Percentiles rank a stretch among this genome's conserved stretches.
These are phyloP conservation scores for Parsonsia alboflavescens DNA, from an alignment of 257 asterid species.

Conservation along the genomic window DNA sequence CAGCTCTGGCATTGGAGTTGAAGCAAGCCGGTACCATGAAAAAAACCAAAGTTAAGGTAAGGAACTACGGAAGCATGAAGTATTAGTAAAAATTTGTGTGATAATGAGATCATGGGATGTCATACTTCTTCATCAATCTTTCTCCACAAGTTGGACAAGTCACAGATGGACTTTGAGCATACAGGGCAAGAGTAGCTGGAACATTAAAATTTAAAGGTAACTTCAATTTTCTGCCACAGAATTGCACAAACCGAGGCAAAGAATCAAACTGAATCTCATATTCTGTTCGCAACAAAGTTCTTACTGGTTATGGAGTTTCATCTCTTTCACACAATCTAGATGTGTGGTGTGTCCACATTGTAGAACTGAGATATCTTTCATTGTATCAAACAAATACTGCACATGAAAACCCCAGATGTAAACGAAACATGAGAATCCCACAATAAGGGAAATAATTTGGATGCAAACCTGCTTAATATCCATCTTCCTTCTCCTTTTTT, in stretches of 20 bases:
- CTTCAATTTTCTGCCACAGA: background rate
- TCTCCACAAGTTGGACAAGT: conserved; percentile 50
- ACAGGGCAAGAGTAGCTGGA: conserved; percentile 59
- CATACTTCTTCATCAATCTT: conserved; percentile 49
- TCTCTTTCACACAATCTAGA: conserved; percentile 48
- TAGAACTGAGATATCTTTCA: conserved; percentile 40
- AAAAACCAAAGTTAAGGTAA: background rate
- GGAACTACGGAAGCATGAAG: background rate
- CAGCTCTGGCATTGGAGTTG: conserved; percentile 51
- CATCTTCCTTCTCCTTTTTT: no score
- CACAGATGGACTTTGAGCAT: conserved; percentile 54
- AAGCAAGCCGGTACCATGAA: conserved; percentile 35
- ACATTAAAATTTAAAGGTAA: background rate
- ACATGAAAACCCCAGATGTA: background rate
- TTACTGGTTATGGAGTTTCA: conserved; percentile 52
- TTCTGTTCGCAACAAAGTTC: conserved; percentile 2
- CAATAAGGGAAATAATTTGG: background rate
- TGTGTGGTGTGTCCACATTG: conserved; percentile 60
- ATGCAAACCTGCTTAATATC: background rate
- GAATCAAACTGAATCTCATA: background rate
- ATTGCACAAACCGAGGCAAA: background rate
- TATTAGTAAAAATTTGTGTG: background rate
- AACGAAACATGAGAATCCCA: background rate
- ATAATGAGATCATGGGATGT: background rate
- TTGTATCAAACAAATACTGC: conserved; percentile 57